A percentile compares a stretch with the other conserved stretches of the same genome.
Evolutionary conservation across 352 stramenopile genomes (phyloP).

Genomic region (Aphanomyces astaci): DNA sequence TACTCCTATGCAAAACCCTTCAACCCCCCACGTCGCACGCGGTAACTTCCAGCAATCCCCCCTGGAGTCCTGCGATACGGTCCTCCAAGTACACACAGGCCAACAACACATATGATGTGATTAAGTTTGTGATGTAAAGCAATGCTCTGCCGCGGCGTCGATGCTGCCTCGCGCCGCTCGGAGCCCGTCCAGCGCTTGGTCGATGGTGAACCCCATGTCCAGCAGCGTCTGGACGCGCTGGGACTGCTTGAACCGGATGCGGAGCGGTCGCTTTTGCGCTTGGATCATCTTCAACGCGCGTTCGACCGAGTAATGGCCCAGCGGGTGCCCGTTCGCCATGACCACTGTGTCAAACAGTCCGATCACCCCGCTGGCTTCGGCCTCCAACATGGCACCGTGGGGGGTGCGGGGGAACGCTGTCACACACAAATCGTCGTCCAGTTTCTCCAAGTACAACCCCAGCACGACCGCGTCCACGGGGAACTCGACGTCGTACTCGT

Average conservation of each 20-base stretch:
- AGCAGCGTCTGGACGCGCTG: conserved; percentile 52
- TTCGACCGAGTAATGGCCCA: conserved; percentile 77
- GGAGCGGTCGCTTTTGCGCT: conserved; percentile 57
- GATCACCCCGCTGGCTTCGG: conserved; percentile 68
- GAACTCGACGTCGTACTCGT: conserved; percentile 78
- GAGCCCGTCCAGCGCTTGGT: conserved; percentile 45
- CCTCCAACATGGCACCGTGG: conserved; percentile 60
- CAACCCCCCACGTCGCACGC: too few species aligned
- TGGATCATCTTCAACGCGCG: conserved; percentile 81
- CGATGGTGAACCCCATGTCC: conserved; percentile 61
- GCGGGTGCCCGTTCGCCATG: conserved; percentile 69
- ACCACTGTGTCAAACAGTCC: conserved; percentile 59
- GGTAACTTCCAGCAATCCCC: too few species aligned
- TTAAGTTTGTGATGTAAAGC: background rate
- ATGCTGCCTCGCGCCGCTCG: conserved; percentile 5
- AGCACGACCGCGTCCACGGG: conserved; percentile 57
- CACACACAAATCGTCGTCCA: conserved; percentile 64
- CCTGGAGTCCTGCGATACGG: too few species aligned
- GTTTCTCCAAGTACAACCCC: conserved; percentile 73
- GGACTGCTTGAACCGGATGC: conserved; percentile 70
- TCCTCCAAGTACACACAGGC: too few species aligned
- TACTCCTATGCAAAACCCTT: too few species aligned
- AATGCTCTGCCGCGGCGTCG: conserved; percentile 10
- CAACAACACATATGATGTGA: too few species aligned
- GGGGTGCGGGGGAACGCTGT: conserved; percentile 63